Evolutionary conservation across 805 yeast species (phyloP).

Genomic region (Myxozyma vanderwaltii): DNA sequence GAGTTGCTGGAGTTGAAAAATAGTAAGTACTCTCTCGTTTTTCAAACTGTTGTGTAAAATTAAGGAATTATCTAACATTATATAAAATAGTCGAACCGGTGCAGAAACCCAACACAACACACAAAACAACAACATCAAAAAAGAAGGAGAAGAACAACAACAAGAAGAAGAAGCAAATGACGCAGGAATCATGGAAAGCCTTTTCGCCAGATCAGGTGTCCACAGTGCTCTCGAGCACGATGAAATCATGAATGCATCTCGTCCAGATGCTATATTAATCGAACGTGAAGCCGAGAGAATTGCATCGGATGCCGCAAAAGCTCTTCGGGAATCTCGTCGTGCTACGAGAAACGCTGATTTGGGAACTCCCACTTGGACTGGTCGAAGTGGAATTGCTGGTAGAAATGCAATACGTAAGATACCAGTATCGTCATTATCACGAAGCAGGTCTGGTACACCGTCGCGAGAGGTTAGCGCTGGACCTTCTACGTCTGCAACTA

Average conservation of each 20-base stretch:
- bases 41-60: no score
- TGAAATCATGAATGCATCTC: slow-evolving; percentile 59
- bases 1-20: slow-evolving; percentile 72
- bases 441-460: not conserved
- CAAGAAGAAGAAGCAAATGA: slow-evolving; percentile 43
- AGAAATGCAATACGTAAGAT: not conserved
- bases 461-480: not conserved
- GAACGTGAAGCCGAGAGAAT: slow-evolving; percentile 65
- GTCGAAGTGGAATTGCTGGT: slow-evolving; percentile 66
- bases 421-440: not conserved
- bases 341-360: slow-evolving; percentile 52
- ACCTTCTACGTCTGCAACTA: not conserved
- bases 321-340: slow-evolving; percentile 60
- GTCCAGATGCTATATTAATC: slow-evolving; percentile 56
- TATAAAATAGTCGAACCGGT: slow-evolving; percentile 11
- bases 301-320: slow-evolving; percentile 63
- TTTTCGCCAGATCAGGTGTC: slow-evolving; percentile 70
- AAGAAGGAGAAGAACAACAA: slow-evolving; percentile 10
- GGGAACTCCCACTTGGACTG: slow-evolving; percentile 97
- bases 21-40: slow-evolving; percentile 49
- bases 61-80: no score
- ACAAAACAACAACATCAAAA: not conserved
- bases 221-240: slow-evolving; percentile 81
- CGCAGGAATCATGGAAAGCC: slow-evolving; percentile 71
- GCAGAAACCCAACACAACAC: slow-evolving; percentile 15